phyloP scores from a whole-genome alignment of 768 basidiomycete species.

The Termitomyces sp. region DNA sequence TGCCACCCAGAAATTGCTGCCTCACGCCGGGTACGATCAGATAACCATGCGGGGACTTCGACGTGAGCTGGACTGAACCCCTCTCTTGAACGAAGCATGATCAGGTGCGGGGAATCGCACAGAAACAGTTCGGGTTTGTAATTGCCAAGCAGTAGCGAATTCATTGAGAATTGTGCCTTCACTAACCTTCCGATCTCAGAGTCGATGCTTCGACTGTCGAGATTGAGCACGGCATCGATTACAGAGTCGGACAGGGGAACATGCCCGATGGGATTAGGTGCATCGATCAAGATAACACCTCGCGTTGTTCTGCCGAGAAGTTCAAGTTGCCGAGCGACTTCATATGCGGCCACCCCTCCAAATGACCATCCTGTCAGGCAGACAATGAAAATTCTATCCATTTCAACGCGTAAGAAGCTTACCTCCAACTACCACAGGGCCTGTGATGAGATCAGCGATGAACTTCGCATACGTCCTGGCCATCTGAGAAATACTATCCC shows the following conservation, averaged over 20 bases:
- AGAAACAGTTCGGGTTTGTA: constrained; percentile 32
- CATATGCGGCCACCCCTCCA: constrained; percentile 68
- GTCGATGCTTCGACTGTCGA: constrained; percentile 20
- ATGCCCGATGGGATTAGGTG: constrained; percentile 51
- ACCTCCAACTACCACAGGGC: constrained; percentile 56
- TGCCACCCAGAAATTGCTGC: constrained; percentile 43
- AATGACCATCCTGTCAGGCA: constrained; percentile 65
- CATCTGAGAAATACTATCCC: constrained; percentile 48
- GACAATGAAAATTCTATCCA: not conserved
- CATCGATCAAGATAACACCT: constrained; percentile 64
- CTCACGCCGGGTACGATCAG: constrained; percentile 32
- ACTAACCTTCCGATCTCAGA: constrained; percentile 30
- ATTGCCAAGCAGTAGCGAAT: constrained; percentile 35
- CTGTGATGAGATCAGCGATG: constrained; percentile 27
- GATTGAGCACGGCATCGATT: constrained; percentile 39
- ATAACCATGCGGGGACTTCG: constrained; percentile 47
- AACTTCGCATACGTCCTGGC: constrained; percentile 41
- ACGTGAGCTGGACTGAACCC: constrained; percentile 30
- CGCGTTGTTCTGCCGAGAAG: constrained; percentile 35
- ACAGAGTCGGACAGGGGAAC: constrained; percentile 46
- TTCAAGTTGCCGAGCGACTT: constrained; percentile 49
- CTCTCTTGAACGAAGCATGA: constrained; percentile 48
- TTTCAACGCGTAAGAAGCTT: constrained; percentile 6
- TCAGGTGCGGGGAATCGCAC: constrained; percentile 28
- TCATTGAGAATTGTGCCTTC: constrained; percentile 44